Evolutionary conservation across 768 basidiomycete genomes (phyloP).

Genomic region (Leccinum arenicola): DNA sequence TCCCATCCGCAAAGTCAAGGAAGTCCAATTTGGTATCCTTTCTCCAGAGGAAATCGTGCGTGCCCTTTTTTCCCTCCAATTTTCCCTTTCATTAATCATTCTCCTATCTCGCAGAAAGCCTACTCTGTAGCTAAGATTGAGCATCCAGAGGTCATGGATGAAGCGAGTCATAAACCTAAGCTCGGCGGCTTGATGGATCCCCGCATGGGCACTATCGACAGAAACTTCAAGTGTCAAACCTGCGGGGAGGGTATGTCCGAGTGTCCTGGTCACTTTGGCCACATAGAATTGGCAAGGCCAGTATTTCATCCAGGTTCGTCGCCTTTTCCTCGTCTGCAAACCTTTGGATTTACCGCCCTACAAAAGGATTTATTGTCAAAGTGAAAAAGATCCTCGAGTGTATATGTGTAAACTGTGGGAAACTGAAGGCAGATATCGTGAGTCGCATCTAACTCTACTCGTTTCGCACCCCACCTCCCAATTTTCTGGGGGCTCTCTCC

Average conservation of each 20-base stretch:
- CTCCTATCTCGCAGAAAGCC: conserved; percentile 72
- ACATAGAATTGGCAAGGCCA: conserved; percentile 95
- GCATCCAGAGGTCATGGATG: conserved; percentile 98
- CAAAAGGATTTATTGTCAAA: conserved; percentile 89
- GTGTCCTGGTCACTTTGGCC: conserved; percentile 99
- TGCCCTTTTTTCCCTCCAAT: background rate
- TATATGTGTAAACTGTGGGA: conserved; percentile 98
- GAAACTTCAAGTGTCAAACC: conserved; percentile 98
- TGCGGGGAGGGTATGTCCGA: conserved; percentile 99
- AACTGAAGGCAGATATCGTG: conserved; percentile 95
- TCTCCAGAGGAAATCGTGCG: conserved; percentile 97
- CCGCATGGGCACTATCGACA: conserved; percentile 95
- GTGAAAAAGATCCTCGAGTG: conserved; percentile 99
- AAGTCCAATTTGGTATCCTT: conserved; percentile 98
- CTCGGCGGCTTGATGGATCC: conserved; percentile 96
- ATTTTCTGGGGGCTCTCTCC: conserved; percentile 99
- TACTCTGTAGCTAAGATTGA: conserved; percentile 98
- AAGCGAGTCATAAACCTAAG: conserved; percentile 86
- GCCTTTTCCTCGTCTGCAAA: background rate
- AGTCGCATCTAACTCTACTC: conserved; percentile 83
- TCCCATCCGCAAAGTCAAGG: conserved; percentile 92
- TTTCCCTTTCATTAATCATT: conserved; percentile 6
- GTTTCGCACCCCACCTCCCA: conserved; percentile 91
- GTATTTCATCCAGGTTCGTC: conserved; percentile 92
- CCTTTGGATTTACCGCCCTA: background rate